Base-by-base conservation (phyloP, 2,329 filamentous ascomycete species). In the Paecilomyces fulvus region DNA sequence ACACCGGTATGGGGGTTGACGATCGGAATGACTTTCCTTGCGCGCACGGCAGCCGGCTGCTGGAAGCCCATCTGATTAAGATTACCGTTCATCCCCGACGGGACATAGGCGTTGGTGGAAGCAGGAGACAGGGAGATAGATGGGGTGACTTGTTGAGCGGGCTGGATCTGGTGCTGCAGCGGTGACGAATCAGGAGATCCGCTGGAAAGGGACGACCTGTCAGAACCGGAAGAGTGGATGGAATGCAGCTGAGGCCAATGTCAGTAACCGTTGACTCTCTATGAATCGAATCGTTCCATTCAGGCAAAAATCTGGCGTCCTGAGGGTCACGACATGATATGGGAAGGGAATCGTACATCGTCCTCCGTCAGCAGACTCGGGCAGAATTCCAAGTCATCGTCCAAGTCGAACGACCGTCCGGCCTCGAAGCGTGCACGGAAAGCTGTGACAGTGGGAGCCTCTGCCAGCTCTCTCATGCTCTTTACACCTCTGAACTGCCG, bases 311-410 rank as follows among this genome's bases (percentile, higher is more conserved):
- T 11, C 6, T 30, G 7, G 6, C 2, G 12, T 31, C 17, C 23
- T 25, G 52, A 28, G 17, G 25, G 31, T 12, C 21, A 53, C 9
- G 9, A 25, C 50, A 14, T 30, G 52, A 56, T 55, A 37, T 49
- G 23, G 31, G 52, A 30, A 52, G 48, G 30, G 53, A 49, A 61
- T 75, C 74, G 68, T 85, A 96, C 91, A 84, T 96, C 91, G 75
- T 83, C 91, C 77, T 96, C 92, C 33, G 91, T 95, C 78, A 97
- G 80, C 65, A 97, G 83, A 71, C 87, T 86, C 61, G 92, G 92
- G 76, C 92, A 96, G 75, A 97, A 97, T 74, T 96, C 88, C 77
- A 96, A 82, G 72, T 97, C 92, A 71, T 97, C 92, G 69, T 96
- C 92, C 60, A 97, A 82, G 65, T 97, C 92, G 69, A 97, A 97